A percentile compares a stretch with the other conserved stretches of the same genome.
Conservation (phyloP, 1,139 yeast genomes). For the Ashbya aceris region DNA sequence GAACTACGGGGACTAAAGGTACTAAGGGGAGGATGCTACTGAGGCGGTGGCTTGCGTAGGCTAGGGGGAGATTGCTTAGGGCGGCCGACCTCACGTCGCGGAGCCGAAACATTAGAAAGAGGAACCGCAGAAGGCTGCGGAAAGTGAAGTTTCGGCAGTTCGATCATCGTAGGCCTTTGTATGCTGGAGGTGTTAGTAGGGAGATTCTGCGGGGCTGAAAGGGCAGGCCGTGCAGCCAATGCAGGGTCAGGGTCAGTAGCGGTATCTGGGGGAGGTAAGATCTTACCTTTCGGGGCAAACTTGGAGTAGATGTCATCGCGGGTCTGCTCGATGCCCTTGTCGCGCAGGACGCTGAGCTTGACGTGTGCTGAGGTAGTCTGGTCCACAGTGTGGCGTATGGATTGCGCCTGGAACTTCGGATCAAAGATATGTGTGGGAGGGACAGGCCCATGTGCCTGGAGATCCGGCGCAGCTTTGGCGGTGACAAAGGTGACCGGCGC, state of each 20-base stretch:
- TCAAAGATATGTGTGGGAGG: slow-evolving; percentile 23
- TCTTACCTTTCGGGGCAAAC: slow-evolving; percentile 29
- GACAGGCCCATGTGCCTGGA: slow-evolving; percentile 21
- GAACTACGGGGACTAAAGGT: too few relatives aligned
- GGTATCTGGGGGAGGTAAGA: slow-evolving; percentile 9
- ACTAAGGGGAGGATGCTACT: not conserved
- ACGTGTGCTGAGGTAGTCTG: slow-evolving; percentile 28
- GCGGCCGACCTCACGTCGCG: slow-evolving; percentile 26
- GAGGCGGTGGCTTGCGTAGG: slow-evolving; percentile 8
- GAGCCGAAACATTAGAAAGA: not conserved
- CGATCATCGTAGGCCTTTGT: slow-evolving; percentile 1
- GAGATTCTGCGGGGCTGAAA: not conserved
- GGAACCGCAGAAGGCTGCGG: not conserved
- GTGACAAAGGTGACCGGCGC: slow-evolving; percentile 24
- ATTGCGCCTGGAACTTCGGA: slow-evolving; percentile 29
- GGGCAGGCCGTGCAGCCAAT: not conserved
- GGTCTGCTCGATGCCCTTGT: slow-evolving; percentile 17
- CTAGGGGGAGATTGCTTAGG: slow-evolving; percentile 22
- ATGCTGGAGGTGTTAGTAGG: slow-evolving; percentile 16
- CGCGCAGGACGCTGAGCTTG: slow-evolving; percentile 20
- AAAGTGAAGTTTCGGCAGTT: not conserved
- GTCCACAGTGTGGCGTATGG: slow-evolving; percentile 28
- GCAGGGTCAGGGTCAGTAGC: not conserved
- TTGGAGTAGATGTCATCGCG: slow-evolving; percentile 22
- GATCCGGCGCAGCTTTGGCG: slow-evolving; percentile 25